A percentile compares a stretch with the other conserved stretches of the same genome.
phyloP scores from a whole-genome alignment of 208 protist genomes.

The Crithidia bombi region DNA sequence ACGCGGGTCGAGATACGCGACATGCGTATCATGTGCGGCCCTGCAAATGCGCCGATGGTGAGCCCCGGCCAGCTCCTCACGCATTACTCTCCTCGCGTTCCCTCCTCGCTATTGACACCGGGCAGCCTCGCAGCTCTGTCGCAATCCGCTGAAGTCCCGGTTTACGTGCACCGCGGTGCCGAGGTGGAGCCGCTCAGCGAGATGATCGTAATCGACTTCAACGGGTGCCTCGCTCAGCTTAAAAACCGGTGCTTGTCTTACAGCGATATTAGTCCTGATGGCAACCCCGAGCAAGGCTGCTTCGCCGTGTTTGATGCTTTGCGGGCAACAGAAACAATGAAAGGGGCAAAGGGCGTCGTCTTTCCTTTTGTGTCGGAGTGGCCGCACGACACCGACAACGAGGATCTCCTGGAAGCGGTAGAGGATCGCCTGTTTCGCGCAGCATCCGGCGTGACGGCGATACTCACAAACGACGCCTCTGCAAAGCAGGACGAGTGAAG shows the following conservation, averaged over 20 bases:
- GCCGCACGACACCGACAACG: conserved; percentile 38
- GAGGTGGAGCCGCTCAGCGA: conserved; percentile 33
- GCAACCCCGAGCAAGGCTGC: conserved; percentile 70
- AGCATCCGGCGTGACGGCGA: conserved; percentile 80
- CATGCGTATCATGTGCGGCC: conserved; percentile 49
- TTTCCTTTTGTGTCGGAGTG: conserved; percentile 91
- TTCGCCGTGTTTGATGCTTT: conserved; percentile 83
- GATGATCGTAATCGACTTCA: conserved; percentile 80
- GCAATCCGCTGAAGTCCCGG: not conserved
- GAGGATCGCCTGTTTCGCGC: conserved; percentile 92
- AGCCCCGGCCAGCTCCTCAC: conserved; percentile 93
- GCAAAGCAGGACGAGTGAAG: not conserved
- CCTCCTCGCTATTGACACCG: conserved; percentile 73
- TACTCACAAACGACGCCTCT: conserved; percentile 31
- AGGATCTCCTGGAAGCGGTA: conserved; percentile 77
- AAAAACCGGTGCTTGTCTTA: conserved; percentile 56
- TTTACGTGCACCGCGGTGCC: conserved; percentile 42
- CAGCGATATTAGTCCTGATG: conserved; percentile 64
- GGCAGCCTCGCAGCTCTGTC: conserved; percentile 42
- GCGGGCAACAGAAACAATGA: conserved; percentile 80
- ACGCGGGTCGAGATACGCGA: conserved; percentile 71
- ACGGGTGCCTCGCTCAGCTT: conserved; percentile 48
- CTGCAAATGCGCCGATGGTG: conserved; percentile 67
- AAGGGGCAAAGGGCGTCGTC: conserved; percentile 60
- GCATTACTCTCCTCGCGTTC: conserved; percentile 88